phyloP scores from a whole-genome alignment of 2,329 filamentous ascomycete species.

The Phaeomoniella chlamydospora region DNA sequence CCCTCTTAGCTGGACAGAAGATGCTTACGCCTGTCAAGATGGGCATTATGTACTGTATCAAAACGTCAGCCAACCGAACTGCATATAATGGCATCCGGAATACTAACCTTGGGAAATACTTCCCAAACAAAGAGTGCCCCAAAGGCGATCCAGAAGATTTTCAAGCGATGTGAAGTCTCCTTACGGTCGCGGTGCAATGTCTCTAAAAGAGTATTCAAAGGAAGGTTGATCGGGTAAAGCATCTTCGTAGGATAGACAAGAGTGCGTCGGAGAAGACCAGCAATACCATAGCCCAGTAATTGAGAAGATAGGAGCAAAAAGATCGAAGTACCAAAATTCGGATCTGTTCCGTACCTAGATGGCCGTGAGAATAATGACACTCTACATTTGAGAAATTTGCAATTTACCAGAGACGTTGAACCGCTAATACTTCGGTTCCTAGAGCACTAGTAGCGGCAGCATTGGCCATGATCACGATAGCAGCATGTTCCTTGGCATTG shows the following conservation, averaged over 20 bases:
- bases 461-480: slow-evolving; percentile 27
- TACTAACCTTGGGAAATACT: slow-evolving; percentile 32
- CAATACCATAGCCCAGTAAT: slow-evolving; percentile 33
- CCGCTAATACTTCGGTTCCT: slow-evolving; percentile 27
- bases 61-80: too few relatives aligned
- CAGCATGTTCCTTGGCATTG: slow-evolving; percentile 20
- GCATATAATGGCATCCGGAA: too few relatives aligned
- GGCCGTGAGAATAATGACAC: too few relatives aligned
- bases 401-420: slow-evolving; percentile 32
- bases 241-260: slow-evolving; percentile 35
- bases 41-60: slow-evolving; percentile 31
- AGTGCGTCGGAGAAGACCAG: slow-evolving; percentile 30
- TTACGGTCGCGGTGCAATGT: slow-evolving; percentile 22
- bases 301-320: slow-evolving; percentile 34
- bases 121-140: slow-evolving; percentile 30
- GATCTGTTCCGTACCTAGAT: slow-evolving; percentile 27
- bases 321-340: slow-evolving; percentile 24
- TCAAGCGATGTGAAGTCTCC: slow-evolving; percentile 18
- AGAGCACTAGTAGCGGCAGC: slow-evolving; percentile 19
- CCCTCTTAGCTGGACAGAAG: slow-evolving; percentile 30
- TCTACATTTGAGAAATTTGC: too few relatives aligned
- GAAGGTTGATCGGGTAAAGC: slow-evolving; percentile 27
- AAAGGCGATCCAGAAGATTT: slow-evolving; percentile 16
- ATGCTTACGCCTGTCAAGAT: slow-evolving; percentile 25
- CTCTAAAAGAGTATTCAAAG: slow-evolving; percentile 22